Conservation (phyloP, 768 basidiomycete genomes). For the Boletus reticulatus region DNA sequence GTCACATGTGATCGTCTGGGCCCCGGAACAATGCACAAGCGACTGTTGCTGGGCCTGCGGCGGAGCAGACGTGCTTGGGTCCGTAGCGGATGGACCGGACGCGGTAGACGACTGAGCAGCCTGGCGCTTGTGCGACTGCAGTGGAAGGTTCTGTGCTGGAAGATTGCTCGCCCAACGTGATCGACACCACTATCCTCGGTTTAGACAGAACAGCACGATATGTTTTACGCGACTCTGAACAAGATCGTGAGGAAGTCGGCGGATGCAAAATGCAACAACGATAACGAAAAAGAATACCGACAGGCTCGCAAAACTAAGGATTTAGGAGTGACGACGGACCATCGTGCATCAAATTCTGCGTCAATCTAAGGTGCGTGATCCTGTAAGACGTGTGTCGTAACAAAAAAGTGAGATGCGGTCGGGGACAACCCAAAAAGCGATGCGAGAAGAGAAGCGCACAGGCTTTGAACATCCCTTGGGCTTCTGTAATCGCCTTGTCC, state of each 20-base stretch:
- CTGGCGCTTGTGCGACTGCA: no score
- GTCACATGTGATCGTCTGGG: no score
- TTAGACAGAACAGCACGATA: slow-evolving; percentile 79
- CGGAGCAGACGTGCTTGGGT: not conserved
- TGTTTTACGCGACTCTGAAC: slow-evolving; percentile 73
- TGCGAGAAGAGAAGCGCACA: slow-evolving; percentile 45
- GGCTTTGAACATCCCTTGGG: slow-evolving; percentile 70
- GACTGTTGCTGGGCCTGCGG: no score
- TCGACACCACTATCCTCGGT: slow-evolving; percentile 61
- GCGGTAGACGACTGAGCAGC: not conserved
- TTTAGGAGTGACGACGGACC: slow-evolving; percentile 57
- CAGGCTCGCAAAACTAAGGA: slow-evolving; percentile 72
- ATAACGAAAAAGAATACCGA: slow-evolving; percentile 33
- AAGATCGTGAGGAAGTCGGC: not conserved
- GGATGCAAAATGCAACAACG: not conserved
- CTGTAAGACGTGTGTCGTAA: no score
- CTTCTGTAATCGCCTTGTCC: slow-evolving; percentile 62
- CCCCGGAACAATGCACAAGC: no score
- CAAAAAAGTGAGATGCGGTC: no score
- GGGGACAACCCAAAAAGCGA: no score
- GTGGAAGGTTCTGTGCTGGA: not conserved
- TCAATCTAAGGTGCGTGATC: no score
- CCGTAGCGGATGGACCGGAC: not conserved
- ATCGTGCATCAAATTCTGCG: slow-evolving; percentile 65
- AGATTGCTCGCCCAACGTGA: not conserved